Base-by-base conservation (phyloP, 768 basidiomycete species). In the Lentinula guzmanii region DNA sequence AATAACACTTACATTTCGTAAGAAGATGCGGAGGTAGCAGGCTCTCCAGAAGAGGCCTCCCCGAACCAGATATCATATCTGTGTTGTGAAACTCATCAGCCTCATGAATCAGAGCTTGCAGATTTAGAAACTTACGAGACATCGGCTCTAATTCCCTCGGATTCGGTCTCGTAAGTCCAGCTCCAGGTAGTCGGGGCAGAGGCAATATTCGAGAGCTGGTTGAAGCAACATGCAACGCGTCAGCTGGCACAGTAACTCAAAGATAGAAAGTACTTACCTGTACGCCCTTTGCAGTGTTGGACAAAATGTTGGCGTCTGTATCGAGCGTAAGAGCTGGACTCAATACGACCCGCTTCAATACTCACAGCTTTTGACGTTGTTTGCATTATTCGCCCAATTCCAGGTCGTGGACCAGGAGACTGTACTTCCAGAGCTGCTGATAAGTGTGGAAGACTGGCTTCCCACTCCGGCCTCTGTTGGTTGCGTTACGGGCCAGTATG, bases 51-150 rank as follows among this genome's bases (percentile, higher is more conserved):
- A 2, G 74, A 66, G 8, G 79, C 69, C 13, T 63, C 68, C 35
- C 84, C 83, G 35, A 76, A 66, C 84, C 84, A 85, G 50, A 84
- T 80, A 62, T 84, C 82, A 62, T 84, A 85, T 24, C 79, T 80
- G 39, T 3, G 3, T 21, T 21, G 28, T 2, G 28, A 42, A 5
- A 15, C 50, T 35, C 64, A 31, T 55, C 10, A 58, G 31, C 16
- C 1, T 15, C 13, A 31, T 6, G 16, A 34, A 37, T 15, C 4
- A 43, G 37, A 46, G 31, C 41, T 21, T 57, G 41, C 9, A 18
- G 11, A 21, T 24, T 11, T 43, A 10, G 8, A 41, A 37, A 6
- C 76, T 63, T 58, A 80, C 75, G 82, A 72, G 63, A 86, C 82
- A 65, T 86, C 82, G 5, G 84, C 84, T 46, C 82, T 75, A 60